Evolutionary conservation across 176 grass and related monocot genomes (phyloP).

Genomic region (Triticum dicoccoides): DNA sequence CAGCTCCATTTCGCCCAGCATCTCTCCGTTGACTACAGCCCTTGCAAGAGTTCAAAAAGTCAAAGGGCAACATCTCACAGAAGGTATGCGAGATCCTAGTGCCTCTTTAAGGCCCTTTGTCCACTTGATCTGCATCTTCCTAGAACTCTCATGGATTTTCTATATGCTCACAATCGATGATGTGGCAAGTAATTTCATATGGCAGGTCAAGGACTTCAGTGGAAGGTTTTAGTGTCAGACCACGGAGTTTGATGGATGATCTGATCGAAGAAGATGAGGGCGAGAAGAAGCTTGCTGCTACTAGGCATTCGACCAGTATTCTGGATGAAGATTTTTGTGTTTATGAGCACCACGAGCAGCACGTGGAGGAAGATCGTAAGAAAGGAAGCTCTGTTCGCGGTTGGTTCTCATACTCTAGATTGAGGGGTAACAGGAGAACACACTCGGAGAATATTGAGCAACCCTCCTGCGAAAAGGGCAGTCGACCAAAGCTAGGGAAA

Average conservation of each 20-base stretch:
- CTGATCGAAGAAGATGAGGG: conserved; percentile 43
- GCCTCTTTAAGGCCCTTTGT: not conserved
- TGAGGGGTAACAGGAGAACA: conserved; percentile 42
- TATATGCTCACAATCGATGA: not conserved
- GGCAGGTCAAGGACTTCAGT: conserved; percentile 55
- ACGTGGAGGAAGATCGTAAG: conserved; percentile 11
- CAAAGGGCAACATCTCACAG: conserved; percentile 29
- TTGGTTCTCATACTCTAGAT: conserved; percentile 60
- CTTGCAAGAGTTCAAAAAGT: conserved; percentile 39
- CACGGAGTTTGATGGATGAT: conserved; percentile 37
- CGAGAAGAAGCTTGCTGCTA: conserved; percentile 19
- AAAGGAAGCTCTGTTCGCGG: conserved; percentile 36
- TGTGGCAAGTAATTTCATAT: not conserved
- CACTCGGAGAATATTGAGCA: conserved; percentile 18
- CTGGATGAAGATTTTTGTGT: conserved; percentile 25
- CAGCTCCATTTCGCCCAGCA: conserved; percentile 85
- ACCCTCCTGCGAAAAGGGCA: conserved; percentile 14
- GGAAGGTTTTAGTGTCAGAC: conserved; percentile 28
- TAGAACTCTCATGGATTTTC: not conserved
- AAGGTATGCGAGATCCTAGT: conserved; percentile 43
- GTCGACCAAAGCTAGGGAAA: conserved; percentile 22
- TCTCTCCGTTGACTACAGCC: conserved; percentile 52
- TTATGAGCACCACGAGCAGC: conserved; percentile 16
- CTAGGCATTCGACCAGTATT: conserved; percentile 43
- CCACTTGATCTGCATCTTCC: not conserved